Percentiles rank a stretch among this genome's conserved stretches.
phyloP scores from a whole-genome alignment of 2,329 filamentous ascomycete species.

The Fusarium buxicola region DNA sequence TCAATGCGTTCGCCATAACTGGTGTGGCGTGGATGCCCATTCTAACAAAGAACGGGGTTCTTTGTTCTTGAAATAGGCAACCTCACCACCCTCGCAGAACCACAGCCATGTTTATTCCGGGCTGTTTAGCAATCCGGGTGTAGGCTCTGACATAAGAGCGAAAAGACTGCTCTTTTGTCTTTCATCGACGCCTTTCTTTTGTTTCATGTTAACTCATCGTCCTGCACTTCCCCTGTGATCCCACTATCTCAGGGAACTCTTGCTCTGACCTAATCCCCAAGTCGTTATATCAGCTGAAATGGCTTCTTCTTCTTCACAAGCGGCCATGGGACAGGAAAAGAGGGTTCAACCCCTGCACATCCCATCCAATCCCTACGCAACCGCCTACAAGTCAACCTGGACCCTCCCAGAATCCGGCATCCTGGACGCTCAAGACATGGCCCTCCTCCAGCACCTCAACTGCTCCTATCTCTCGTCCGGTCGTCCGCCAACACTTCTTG shows the following conservation, averaged over 20 bases:
- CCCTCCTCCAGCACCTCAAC: slow-evolving; percentile 59
- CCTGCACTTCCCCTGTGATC: background rate
- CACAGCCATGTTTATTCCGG: background rate
- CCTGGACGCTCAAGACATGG: slow-evolving; percentile 34
- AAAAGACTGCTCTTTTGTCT: background rate
- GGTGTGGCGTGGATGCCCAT: background rate
- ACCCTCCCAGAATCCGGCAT: slow-evolving; percentile 40
- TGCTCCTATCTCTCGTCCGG: slow-evolving; percentile 69
- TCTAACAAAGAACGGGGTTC: slow-evolving; percentile 35
- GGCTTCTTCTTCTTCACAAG: slow-evolving; percentile 1
- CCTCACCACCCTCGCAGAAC: background rate
- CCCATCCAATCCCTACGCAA: slow-evolving; percentile 45
- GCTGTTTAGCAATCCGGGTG: background rate
- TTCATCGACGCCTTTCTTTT: background rate
- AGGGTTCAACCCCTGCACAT: slow-evolving; percentile 25
- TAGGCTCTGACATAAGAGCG: background rate
- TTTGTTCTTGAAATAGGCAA: slow-evolving; percentile 38
- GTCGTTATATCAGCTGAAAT: background rate
- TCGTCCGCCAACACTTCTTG: slow-evolving; percentile 64
- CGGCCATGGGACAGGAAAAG: slow-evolving; percentile 16
- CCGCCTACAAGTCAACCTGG: slow-evolving; percentile 43
- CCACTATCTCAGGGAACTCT: background rate
- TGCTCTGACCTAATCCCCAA: background rate
- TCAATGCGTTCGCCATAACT: slow-evolving; percentile 24
- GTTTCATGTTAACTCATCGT: slow-evolving; percentile 1